Base-by-base conservation (phyloP, 768 basidiomycete genomes). In the Boletus insuetus region DNA sequence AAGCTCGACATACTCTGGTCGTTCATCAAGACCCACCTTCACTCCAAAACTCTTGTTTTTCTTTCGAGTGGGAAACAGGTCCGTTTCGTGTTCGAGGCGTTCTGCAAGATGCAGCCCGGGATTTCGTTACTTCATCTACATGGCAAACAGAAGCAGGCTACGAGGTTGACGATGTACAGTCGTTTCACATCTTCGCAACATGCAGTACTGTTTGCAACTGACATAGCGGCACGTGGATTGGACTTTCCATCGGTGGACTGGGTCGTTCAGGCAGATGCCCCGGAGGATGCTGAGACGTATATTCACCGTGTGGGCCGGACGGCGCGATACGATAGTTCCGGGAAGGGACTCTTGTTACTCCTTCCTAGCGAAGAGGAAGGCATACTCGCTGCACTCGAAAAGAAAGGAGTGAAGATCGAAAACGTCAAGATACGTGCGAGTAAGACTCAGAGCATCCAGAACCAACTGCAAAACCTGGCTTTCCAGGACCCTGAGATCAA, bases 401-500 rank as follows among this genome's bases (percentile, higher is more conserved):
- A 81, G 64, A 96, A 94, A 71, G 81, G 80, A 10, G 76, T 99
- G 31, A 74, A 79, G 53, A 73, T 88, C 6, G 78, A 85, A 62
- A 85, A 85, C 68, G 94, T 96, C 74, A 97, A 96, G 72, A 87
- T 95, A 59, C 86, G 86, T 61, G 77, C 82, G 46, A 94, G 88
- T 73, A 97, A 95, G 75, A 89, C 89, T 43, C 84, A 87, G 64
- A 85, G 80, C 59, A 85, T 97, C 55, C 82, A 87, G 66, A 91
- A 91, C 59, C 89, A 94, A 70, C 77, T 98, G 43, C 97, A 99
- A 72, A 92, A 85, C 51, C 82, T 97, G 37, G 88, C 90, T 0
- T 99, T 98, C 75, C 86, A 94, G 74, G 94, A 95, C 55, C 91
- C 94, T 0, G 94, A 99, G 71, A 86, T 98, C 73, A 99, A 98